Conservation (phyloP, 1,284 basidiomycete species). For the Leccinum pachyderme region DNA sequence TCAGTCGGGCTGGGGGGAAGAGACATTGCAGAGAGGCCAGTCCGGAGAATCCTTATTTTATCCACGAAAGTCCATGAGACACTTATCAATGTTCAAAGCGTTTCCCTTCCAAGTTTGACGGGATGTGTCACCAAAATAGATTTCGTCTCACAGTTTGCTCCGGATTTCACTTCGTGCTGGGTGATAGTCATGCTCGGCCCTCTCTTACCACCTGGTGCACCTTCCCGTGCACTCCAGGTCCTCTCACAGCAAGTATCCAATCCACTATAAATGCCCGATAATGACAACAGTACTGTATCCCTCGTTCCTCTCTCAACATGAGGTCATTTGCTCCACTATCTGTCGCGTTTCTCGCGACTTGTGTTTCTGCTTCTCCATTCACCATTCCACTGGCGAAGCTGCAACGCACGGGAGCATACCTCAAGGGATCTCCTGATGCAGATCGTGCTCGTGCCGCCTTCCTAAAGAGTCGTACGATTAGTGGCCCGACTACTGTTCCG, state of each 20-base stretch:
- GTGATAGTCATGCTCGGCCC: neutral
- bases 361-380: constrained; percentile 9
- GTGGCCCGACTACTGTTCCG: constrained; percentile 12
- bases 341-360: constrained; percentile 14
- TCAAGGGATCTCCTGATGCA: constrained; percentile 21
- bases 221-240: neutral
- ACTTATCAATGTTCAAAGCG: neutral
- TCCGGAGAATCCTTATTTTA: neutral
- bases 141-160: neutral
- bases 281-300: neutral
- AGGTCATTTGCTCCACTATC: constrained; percentile 9
- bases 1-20: neutral
- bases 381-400: constrained; percentile 16
- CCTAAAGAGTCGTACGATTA: constrained; percentile 6
- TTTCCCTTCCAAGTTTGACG: neutral
- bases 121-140: neutral
- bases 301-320: constrained; percentile 12
- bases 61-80: too few relatives aligned
- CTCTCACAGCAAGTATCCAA: neutral
- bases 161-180: neutral
- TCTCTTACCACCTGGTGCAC: neutral
- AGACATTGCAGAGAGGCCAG: neutral
- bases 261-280: constrained; percentile 4
- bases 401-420: constrained; percentile 11
- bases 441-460: constrained; percentile 21